Evolutionary conservation across 1,139 yeast genomes (phyloP).

Genomic region (Scheffersomyces illinoinensis): DNA sequence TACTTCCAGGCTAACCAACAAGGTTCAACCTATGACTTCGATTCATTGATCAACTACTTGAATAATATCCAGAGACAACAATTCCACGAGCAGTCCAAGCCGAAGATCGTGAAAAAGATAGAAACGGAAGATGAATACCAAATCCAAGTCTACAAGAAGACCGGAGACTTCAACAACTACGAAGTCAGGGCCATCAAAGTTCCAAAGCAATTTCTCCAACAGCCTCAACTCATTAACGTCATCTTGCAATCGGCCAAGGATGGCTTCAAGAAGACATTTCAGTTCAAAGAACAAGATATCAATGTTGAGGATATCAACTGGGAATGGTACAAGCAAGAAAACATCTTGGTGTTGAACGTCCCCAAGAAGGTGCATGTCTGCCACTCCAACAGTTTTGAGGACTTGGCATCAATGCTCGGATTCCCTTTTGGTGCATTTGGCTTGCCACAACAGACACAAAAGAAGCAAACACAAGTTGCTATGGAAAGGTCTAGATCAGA

Average conservation of each 20-base stretch:
- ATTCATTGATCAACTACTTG: slow-evolving; percentile 8
- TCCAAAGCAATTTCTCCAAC: slow-evolving; percentile 10
- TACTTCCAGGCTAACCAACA: slow-evolving; percentile 3
- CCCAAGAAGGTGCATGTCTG: slow-evolving; percentile 31
- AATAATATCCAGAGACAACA: slow-evolving; percentile 10
- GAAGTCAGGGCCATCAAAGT: slow-evolving; percentile 38
- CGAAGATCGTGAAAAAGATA: slow-evolving; percentile 36
- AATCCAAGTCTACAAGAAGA: slow-evolving; percentile 38
- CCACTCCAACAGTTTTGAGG: slow-evolving; percentile 9
- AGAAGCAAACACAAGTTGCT: slow-evolving; percentile 3
- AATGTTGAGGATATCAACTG: slow-evolving; percentile 37
- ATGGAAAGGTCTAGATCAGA: slow-evolving; percentile 9
- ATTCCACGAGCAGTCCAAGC: slow-evolving; percentile 18
- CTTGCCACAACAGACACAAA: slow-evolving; percentile 2
- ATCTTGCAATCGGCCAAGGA: slow-evolving; percentile 33
- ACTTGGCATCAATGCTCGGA: slow-evolving; percentile 10
- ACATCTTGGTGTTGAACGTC: slow-evolving; percentile 40
- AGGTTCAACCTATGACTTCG: slow-evolving; percentile 7
- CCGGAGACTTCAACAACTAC: slow-evolving; percentile 38
- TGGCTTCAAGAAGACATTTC: slow-evolving; percentile 33
- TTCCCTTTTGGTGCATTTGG: slow-evolving; percentile 1
- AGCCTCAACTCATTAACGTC: slow-evolving; percentile 26
- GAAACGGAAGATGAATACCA: slow-evolving; percentile 41
- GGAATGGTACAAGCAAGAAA: slow-evolving; percentile 33
- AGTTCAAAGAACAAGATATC: slow-evolving; percentile 34